phyloP scores from a whole-genome alignment of 352 stramenopile species.

The Globisporangium yorkense region DNA sequence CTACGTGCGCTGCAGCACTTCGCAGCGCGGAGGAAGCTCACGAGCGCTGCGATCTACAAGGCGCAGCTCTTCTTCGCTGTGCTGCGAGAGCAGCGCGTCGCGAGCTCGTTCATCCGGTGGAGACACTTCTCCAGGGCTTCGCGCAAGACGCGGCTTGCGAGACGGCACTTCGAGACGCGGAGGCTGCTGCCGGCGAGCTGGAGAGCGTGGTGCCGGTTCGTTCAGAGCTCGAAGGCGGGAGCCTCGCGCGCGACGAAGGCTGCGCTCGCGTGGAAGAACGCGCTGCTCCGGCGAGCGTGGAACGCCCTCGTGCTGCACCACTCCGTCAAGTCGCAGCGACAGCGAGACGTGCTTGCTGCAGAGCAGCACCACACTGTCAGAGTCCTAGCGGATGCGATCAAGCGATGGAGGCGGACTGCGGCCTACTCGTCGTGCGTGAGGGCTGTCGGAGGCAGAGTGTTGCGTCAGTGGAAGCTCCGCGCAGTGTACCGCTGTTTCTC shows the following conservation, averaged over 20 bases:
- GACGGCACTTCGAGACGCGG: constrained; percentile 17
- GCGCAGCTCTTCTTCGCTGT: constrained; percentile 18
- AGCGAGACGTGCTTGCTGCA: constrained; percentile 8
- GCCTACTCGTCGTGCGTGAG: not conserved
- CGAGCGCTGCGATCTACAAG: constrained; percentile 8
- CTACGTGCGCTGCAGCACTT: constrained; percentile 14
- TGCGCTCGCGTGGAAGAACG: constrained; percentile 17
- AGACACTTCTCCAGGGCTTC: constrained; percentile 8
- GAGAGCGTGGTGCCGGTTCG: constrained; percentile 17
- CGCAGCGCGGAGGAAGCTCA: constrained; percentile 4
- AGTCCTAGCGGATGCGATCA: constrained; percentile 7
- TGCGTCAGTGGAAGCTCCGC: constrained; percentile 34
- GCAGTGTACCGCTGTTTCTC: constrained; percentile 32
- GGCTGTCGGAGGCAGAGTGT: constrained; percentile 14
- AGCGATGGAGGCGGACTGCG: constrained; percentile 10
- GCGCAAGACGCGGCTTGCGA: constrained; percentile 18
- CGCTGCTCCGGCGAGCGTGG: constrained; percentile 21
- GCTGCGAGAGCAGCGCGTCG: constrained; percentile 12
- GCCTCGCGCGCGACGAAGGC: constrained; percentile 5
- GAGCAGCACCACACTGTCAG: constrained; percentile 2
- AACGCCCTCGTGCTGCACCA: constrained; percentile 15
- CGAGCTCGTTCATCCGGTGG: constrained; percentile 22
- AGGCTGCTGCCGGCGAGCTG: constrained; percentile 26
- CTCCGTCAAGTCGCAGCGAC: not conserved
- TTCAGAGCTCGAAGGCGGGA: not conserved